Evolutionary conservation across 2,329 filamentous ascomycete genomes (phyloP).

Genomic region (Laburnicola sp.): DNA sequence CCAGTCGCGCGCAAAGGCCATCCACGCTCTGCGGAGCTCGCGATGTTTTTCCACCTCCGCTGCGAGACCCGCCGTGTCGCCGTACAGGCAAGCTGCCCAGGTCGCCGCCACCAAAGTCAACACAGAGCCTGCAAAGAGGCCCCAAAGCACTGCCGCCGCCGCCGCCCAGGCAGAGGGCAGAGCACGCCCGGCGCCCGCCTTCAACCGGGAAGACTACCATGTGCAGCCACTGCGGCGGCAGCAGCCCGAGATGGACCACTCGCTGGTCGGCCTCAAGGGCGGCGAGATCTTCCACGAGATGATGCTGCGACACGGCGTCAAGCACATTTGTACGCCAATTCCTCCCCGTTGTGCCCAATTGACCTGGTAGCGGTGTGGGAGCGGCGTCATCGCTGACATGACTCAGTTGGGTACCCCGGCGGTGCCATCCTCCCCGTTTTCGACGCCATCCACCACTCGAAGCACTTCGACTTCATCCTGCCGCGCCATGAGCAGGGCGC

Average conservation of each 20-base stretch:
- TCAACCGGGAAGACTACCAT: conserved; percentile 54
- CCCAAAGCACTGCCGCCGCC: conserved; percentile 48
- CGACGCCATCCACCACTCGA: conserved; percentile 97
- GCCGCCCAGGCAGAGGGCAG: conserved; percentile 39
- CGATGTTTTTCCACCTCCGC: conserved; percentile 51
- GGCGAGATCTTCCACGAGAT: conserved; percentile 99
- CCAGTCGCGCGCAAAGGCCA: conserved; percentile 43
- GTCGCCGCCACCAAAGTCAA: conserved; percentile 33
- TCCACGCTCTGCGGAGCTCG: conserved; percentile 42
- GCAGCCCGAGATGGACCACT: conserved; percentile 57
- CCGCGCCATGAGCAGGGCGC: conserved; percentile 97
- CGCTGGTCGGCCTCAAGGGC: conserved; percentile 89
- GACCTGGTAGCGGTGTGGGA: neutral
- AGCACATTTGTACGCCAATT: conserved; percentile 80
- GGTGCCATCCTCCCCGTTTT: conserved; percentile 97
- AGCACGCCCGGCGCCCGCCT: conserved; percentile 52
- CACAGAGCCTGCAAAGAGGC: conserved; percentile 47
- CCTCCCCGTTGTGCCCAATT: conserved; percentile 8
- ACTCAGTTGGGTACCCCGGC: conserved; percentile 72
- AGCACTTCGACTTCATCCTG: conserved; percentile 93
- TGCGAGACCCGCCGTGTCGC: conserved; percentile 48
- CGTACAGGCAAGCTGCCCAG: conserved; percentile 46
- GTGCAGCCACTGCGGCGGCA: conserved; percentile 52
- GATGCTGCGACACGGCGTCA: conserved; percentile 91
- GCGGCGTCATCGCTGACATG: conserved; percentile 14